Percentiles rank a stretch among this genome's conserved stretches.
These are phyloP conservation scores for Metarhizium anisopliae DNA, from an alignment of 2,329 filamentous ascomycete species.

Conservation along the genomic window DNA sequence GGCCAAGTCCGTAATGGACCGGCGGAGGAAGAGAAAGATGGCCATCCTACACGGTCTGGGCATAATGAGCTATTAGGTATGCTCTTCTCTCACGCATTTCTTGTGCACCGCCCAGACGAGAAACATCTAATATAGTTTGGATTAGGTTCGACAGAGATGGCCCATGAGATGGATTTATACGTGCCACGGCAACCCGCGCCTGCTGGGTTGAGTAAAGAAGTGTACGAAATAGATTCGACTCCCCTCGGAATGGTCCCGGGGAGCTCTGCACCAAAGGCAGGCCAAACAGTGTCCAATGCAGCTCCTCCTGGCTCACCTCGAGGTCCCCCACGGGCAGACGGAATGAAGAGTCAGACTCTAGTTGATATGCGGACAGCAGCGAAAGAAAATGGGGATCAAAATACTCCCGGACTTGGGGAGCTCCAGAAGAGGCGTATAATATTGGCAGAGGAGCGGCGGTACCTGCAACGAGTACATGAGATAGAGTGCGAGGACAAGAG, in stretches of 20 bases:
- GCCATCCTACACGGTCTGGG: neutral
- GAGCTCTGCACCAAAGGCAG: neutral
- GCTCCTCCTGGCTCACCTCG: neutral
- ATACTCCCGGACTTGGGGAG: neutral
- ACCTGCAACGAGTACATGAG: neutral
- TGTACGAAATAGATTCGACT: neutral
- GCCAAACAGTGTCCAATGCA: neutral
- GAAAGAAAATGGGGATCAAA: neutral
- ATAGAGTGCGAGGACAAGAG: neutral
- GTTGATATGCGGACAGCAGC: neutral
- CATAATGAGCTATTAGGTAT: neutral
- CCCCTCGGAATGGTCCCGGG: neutral
- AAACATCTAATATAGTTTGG: neutral
- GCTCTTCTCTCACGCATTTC: neutral
- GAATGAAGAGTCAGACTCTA: neutral
- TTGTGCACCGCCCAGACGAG: neutral
- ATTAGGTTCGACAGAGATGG: neutral
- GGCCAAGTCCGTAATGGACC: neutral
- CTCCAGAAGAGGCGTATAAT: neutral
- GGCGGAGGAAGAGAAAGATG: neutral
- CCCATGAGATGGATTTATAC: neutral
- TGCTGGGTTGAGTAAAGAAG: neutral
- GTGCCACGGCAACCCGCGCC: neutral
- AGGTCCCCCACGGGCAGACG: neutral
- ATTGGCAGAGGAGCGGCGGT: neutral